These are phyloP conservation scores for Chenopodium formosanum DNA, from an alignment of 148 eudicot genomes.

Conservation along the genomic window DNA sequence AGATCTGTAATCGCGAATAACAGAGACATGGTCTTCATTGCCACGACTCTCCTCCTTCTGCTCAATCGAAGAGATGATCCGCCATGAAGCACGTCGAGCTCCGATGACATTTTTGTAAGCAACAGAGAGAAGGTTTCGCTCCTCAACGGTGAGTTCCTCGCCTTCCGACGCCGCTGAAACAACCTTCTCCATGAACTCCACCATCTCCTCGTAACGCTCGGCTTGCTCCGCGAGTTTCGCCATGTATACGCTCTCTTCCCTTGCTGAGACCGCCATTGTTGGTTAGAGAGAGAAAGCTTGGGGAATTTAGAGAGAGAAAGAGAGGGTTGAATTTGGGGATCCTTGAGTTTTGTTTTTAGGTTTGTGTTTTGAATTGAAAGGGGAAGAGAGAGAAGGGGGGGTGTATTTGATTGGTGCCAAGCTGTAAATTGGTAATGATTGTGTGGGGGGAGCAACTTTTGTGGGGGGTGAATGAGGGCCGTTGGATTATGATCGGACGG, in stretches of 20 bases:
- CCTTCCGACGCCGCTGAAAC: constrained; percentile 36
- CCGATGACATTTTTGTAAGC: constrained; percentile 87
- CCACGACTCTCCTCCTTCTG: constrained; percentile 76
- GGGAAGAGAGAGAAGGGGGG: not conserved
- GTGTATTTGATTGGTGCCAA: constrained; percentile 22
- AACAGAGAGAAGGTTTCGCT: constrained; percentile 65
- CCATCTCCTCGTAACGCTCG: constrained; percentile 75
- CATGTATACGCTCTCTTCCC: constrained; percentile 68
- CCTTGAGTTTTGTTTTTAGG: not conserved
- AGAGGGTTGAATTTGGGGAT: constrained; percentile 7
- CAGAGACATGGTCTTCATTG: constrained; percentile 58
- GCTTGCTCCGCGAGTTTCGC: constrained; percentile 74
- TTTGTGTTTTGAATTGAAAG: not conserved
- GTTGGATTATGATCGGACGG: constrained; percentile 21
- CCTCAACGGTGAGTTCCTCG: constrained; percentile 67
- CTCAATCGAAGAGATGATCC: constrained; percentile 69
- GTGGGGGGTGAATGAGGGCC: not conserved
- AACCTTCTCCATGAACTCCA: constrained; percentile 62
- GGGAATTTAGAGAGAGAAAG: not conserved
- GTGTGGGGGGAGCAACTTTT: constrained; percentile 11
- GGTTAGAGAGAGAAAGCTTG: constrained; percentile 10
- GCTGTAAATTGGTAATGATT: constrained; percentile 26
- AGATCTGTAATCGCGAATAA: constrained; percentile 47
- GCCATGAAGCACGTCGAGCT: constrained; percentile 67
- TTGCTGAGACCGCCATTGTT: constrained; percentile 38